Conservation (phyloP, 345 rosid species). For the Bruguiera sexangula region DNA sequence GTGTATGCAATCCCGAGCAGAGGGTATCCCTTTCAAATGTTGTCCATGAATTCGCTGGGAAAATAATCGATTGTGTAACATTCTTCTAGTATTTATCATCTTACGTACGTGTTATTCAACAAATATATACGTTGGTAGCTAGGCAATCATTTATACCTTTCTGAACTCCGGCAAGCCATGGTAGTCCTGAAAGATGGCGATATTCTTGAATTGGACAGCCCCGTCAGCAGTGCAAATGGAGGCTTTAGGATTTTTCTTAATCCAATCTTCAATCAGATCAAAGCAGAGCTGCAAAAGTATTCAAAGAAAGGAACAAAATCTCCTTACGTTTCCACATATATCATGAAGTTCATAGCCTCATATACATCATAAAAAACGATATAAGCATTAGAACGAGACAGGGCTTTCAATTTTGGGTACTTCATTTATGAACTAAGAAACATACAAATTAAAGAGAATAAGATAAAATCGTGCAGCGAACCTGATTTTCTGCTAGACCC, state of each 20-base stretch:
- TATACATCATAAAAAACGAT: no score
- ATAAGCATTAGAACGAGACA: no score
- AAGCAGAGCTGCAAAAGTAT: conserved; percentile 49
- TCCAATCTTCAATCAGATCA: conserved; percentile 62
- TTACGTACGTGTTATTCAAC: no score
- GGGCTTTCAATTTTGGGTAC: background rate
- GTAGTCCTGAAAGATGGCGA: conserved; percentile 81
- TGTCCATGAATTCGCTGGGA: no score
- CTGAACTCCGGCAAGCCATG: conserved; percentile 70
- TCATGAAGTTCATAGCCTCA: no score
- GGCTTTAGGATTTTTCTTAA: conserved; percentile 55
- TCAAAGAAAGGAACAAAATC: background rate
- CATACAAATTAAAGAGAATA: background rate
- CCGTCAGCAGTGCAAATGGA: conserved; percentile 79
- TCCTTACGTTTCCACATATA: no score
- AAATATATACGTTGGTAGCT: no score
- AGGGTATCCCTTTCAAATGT: no score
- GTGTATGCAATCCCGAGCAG: no score
- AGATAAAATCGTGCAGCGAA: conserved; percentile 6
- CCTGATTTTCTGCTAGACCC: conserved; percentile 94
- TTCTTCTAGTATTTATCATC: no score
- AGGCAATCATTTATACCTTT: conserved; percentile 37
- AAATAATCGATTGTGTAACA: no score
- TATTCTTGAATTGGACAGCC: conserved; percentile 45
- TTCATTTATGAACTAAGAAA: background rate